A percentile compares a stretch with the other conserved stretches of the same genome.
Conservation (phyloP, 2,329 filamentous ascomycete genomes). For the Beauveria bassiana region DNA sequence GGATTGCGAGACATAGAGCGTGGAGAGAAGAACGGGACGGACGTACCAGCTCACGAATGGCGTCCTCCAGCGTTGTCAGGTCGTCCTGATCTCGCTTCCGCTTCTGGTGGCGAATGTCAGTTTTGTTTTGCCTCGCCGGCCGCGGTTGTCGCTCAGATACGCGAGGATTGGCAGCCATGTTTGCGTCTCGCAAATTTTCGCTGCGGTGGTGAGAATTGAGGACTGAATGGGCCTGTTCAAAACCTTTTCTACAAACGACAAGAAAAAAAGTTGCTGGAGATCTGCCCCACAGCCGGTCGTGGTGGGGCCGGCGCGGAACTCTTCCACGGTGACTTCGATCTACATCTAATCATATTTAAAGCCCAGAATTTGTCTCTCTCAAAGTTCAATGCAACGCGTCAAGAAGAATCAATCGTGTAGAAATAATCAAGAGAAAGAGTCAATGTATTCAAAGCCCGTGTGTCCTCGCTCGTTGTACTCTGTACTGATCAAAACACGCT, state of each 20-base stretch:
- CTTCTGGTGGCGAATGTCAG: slow-evolving; percentile 28
- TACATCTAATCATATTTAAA: not conserved
- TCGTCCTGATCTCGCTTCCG: slow-evolving; percentile 31
- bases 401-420: too few species aligned
- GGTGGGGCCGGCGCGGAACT: slow-evolving; percentile 5
- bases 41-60: slow-evolving; percentile 27
- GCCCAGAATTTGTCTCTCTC: not conserved
- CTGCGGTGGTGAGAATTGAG: not conserved
- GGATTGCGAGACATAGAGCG: too few species aligned
- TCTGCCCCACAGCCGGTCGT: slow-evolving; percentile 1
- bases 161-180: slow-evolving; percentile 11
- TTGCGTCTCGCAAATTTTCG: not conserved
- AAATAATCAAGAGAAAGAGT: not conserved
- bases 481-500: not conserved
- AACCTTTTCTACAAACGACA: slow-evolving; percentile 1
- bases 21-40: slow-evolving; percentile 2
- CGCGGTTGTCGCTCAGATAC: not conserved
- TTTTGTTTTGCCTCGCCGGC: slow-evolving; percentile 21
- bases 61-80: slow-evolving; percentile 25
- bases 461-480: not conserved
- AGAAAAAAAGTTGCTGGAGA: slow-evolving; percentile 10
- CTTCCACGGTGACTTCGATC: not conserved
- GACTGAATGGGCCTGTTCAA: not conserved
- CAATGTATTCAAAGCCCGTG: slow-evolving; percentile 2
- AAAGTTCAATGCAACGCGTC: too few species aligned